phyloP scores from a whole-genome alignment of 2,329 filamentous ascomycete species.

The Cladophialophora immunda region DNA sequence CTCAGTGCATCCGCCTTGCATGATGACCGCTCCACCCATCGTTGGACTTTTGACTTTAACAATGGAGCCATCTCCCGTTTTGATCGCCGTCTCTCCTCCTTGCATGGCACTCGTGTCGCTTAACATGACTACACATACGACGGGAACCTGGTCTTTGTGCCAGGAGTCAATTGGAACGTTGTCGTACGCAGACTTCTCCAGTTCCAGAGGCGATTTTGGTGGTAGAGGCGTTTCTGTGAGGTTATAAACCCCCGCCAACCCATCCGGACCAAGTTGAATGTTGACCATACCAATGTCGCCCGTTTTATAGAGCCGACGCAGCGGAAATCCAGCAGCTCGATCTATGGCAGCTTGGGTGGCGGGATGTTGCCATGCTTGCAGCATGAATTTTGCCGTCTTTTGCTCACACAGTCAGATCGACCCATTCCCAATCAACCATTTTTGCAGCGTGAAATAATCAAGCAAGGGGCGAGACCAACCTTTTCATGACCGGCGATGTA shows the following conservation, averaged over 20 bases:
- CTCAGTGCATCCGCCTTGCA: slow-evolving; percentile 73
- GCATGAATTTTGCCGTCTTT: slow-evolving; percentile 15
- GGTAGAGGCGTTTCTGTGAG: slow-evolving; percentile 29
- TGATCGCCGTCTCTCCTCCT: slow-evolving; percentile 66
- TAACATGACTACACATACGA: slow-evolving; percentile 62
- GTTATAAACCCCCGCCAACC: slow-evolving; percentile 18
- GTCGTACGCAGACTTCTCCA: slow-evolving; percentile 31
- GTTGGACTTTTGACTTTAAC: slow-evolving; percentile 53
- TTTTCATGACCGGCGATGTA: slow-evolving; percentile 16
- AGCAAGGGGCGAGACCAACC: neutral
- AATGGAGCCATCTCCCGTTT: slow-evolving; percentile 58
- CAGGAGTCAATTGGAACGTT: slow-evolving; percentile 51
- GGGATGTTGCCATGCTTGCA: slow-evolving; percentile 19
- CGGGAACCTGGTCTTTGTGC: slow-evolving; percentile 61
- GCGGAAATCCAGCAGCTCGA: slow-evolving; percentile 7
- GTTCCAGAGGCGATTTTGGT: slow-evolving; percentile 43
- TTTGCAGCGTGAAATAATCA: neutral
- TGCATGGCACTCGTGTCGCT: slow-evolving; percentile 57
- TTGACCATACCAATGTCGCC: slow-evolving; percentile 66
- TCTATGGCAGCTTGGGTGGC: slow-evolving; percentile 20
- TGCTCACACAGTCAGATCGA: neutral
- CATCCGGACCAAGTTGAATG: slow-evolving; percentile 51
- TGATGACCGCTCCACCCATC: slow-evolving; percentile 63
- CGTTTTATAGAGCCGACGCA: slow-evolving; percentile 5
- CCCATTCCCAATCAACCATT: neutral